Percentiles rank a stretch among this genome's conserved stretches.
phyloP scores from a whole-genome alignment of 768 basidiomycete genomes.

The Strobilomyces echinocephalus region DNA sequence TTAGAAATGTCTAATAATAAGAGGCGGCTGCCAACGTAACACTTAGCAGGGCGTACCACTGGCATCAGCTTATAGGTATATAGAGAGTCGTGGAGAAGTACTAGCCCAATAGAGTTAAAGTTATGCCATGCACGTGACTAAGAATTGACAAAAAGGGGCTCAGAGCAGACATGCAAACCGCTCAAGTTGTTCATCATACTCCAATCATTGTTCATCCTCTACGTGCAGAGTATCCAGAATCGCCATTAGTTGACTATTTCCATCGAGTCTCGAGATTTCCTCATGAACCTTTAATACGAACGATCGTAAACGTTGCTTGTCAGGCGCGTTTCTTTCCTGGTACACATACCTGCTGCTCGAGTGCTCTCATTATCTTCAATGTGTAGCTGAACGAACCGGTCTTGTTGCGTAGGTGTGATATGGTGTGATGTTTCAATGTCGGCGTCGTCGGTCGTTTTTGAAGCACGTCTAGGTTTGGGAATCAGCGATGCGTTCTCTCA shows the following conservation, averaged over 20 bases:
- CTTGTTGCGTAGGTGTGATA: constrained; percentile 66
- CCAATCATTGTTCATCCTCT: constrained; percentile 7
- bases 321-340: background rate
- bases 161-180: no score
- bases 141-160: no score
- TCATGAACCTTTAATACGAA: constrained; percentile 35
- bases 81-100: no score
- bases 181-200: background rate
- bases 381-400: constrained; percentile 91
- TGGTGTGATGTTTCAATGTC: constrained; percentile 76
- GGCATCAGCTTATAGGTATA: no score
- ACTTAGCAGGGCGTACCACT: no score
- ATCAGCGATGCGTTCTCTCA: background rate
- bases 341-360: constrained; percentile 52
- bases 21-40: background rate
- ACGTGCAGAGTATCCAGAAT: constrained; percentile 56
- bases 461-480: constrained; percentile 61
- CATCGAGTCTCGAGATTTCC: constrained; percentile 74
- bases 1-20: no score
- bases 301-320: background rate
- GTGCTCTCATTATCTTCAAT: constrained; percentile 52
- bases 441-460: constrained; percentile 86
- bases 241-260: constrained; percentile 59
- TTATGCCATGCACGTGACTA: no score
- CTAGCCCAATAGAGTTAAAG: no score